Evolutionary conservation across 805 yeast genomes (phyloP).

Genomic region (Candida nemodendra): DNA sequence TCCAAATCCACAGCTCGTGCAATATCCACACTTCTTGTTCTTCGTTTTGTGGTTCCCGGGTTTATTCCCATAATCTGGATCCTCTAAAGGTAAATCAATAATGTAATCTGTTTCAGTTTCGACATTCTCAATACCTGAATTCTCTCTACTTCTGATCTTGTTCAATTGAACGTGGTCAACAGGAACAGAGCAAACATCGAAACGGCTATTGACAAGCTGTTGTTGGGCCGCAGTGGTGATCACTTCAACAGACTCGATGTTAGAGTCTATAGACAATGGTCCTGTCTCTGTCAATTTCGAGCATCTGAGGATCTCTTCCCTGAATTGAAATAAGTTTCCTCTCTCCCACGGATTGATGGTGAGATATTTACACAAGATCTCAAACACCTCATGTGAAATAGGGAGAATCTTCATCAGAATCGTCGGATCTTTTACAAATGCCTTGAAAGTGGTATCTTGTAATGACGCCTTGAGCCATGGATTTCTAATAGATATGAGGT

Average conservation of each 20-base stretch:
- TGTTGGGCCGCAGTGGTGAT: conserved; percentile 29
- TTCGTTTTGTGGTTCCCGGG: neutral
- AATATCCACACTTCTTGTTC: conserved; percentile 28
- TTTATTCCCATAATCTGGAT: conserved; percentile 1
- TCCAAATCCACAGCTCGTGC: conserved; percentile 30
- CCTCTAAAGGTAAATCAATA: conserved; percentile 22
- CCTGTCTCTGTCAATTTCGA: conserved; percentile 32
- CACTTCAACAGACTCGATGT: conserved; percentile 24
- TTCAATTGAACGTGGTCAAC: conserved; percentile 34
- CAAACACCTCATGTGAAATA: conserved; percentile 59
- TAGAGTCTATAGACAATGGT: conserved; percentile 33
- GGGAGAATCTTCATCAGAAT: conserved; percentile 70
- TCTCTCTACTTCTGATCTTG: conserved; percentile 29
- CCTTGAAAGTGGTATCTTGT: conserved; percentile 62
- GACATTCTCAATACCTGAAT: conserved; percentile 24
- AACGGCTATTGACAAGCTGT: conserved; percentile 8
- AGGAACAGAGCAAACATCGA: conserved; percentile 33
- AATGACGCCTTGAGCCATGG: conserved; percentile 86
- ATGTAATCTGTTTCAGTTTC: conserved; percentile 31
- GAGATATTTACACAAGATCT: conserved; percentile 45
- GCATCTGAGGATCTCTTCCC: conserved; percentile 36
- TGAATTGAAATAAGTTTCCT: conserved; percentile 39
- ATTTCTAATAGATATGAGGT: conserved; percentile 77
- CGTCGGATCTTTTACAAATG: conserved; percentile 53
- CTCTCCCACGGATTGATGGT: conserved; percentile 49